Evolutionary conservation across 352 stramenopile species (phyloP), one percentile per base, ranked within the genome.

Genomic region (Thraustotheca clavata): DNA sequence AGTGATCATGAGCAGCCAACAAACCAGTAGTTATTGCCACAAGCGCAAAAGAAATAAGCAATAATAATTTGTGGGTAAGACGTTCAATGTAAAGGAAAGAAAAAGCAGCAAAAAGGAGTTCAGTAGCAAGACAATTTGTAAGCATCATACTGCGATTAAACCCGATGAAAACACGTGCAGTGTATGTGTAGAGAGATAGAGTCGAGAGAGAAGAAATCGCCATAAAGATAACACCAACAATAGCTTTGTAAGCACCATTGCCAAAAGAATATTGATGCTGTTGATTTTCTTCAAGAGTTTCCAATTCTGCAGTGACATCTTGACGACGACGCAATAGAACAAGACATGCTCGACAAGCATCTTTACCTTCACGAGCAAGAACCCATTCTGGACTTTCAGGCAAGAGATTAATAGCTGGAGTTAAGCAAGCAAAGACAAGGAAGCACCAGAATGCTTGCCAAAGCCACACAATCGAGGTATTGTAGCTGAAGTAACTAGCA

Each of bases 21-120:
- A 91, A 68, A 20, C 68, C 73, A 7, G 75, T 73, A 4, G 79
- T 59, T 4, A 69, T 60, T 0, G 75, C 74, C 14, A 86, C 75
- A 5, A 81, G 78, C 31, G 88, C 9, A 46, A 91, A 67, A 41
- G 82, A 80, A 34, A 73, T 75, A 50, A 87, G 76, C 61, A 93
- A 40, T 38, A 93, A 87, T 8, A 77, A 73, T 34, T 75, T 76
- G 71, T 93, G 83, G 60, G 89, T 73, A 24, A 90, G 77, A 14
- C 74, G 72, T 67, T 93, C 83, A 68, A 93, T 90, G 68, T 91
- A 91, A 61, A 93, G 88, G 71, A 93, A 91, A 62, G 81, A 89
- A 20, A 93, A 83, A 6, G 88, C 29, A 3, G 81, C 80, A 31
- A 83, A 81, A 6, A 89, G 43, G 48, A 93, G 76, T 71, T 93